A percentile compares a stretch with the other conserved stretches of the same genome.
Conservation (phyloP, 768 basidiomycete species). For the Panellus pusillus region DNA sequence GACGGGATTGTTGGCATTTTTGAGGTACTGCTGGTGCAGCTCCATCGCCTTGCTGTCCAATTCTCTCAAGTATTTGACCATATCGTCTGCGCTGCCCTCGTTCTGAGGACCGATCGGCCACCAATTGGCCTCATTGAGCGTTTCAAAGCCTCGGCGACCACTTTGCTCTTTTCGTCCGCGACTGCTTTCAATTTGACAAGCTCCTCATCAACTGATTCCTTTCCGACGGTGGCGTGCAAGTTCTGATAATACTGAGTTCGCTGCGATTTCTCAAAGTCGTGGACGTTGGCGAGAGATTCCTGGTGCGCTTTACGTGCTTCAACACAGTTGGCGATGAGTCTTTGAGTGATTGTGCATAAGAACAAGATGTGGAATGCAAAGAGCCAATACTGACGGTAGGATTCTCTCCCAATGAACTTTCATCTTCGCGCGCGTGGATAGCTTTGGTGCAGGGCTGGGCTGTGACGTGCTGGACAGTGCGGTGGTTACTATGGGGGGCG, state of each 20-base stretch:
- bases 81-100: constrained; percentile 20
- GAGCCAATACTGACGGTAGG: not conserved
- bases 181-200: constrained; percentile 22
- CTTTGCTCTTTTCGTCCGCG: constrained; percentile 23
- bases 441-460: not conserved
- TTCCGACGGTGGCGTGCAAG: constrained; percentile 19
- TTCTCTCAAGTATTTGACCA: constrained; percentile 22
- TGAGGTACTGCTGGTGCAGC: constrained; percentile 24
- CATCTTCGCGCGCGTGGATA: not conserved
- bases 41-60: constrained; percentile 25
- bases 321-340: constrained; percentile 13
- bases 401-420: constrained; percentile 13
- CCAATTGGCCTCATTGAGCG: constrained; percentile 26
- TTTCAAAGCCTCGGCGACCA: constrained; percentile 17
- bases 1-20: constrained; percentile 10
- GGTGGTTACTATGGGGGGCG: constrained; percentile 2
- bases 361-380: not conserved
- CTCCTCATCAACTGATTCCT: constrained; percentile 14
- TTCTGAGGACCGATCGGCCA: constrained; percentile 31
- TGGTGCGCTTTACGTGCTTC: constrained; percentile 7
- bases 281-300: not conserved
- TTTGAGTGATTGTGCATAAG: not conserved
- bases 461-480: not conserved
- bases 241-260: constrained; percentile 11
- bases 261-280: constrained; percentile 15